Percentiles rank a stretch among this genome's conserved stretches.
These are phyloP conservation scores for Jamesozyma jinghongensis DNA, from an alignment of 805 yeast genomes.

Conservation along the genomic window DNA sequence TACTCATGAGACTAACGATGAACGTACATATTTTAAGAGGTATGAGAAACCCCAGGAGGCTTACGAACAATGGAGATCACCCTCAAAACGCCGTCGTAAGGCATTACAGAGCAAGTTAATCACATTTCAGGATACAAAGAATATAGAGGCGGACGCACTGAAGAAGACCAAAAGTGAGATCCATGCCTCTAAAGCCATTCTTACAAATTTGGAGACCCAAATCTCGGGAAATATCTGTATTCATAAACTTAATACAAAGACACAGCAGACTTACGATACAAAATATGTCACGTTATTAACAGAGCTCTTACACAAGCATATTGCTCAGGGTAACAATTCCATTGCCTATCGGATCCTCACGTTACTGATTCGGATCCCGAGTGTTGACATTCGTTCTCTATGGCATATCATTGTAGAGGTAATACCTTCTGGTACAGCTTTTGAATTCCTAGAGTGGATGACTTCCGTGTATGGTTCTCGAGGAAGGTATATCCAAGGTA, in stretches of 20 bases:
- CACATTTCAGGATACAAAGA: conserved; percentile 9
- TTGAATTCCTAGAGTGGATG: conserved; percentile 25
- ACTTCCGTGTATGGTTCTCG: conserved; percentile 21
- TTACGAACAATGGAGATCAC: conserved; percentile 24
- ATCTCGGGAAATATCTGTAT: not conserved
- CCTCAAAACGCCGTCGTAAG: conserved; percentile 6
- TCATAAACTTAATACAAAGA: conserved; percentile 1
- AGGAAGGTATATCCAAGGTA: conserved; percentile 16
- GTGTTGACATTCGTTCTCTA: conserved; percentile 43
- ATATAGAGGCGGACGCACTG: conserved; percentile 6
- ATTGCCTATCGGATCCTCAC: conserved; percentile 46
- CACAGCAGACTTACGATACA: conserved; percentile 6
- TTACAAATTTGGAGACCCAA: not conserved
- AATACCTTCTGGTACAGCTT: conserved; percentile 21
- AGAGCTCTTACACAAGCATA: conserved; percentile 40
- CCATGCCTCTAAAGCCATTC: no score
- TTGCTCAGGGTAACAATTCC: conserved; percentile 45
- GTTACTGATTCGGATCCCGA: conserved; percentile 39
- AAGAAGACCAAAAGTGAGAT: not conserved
- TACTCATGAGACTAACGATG: conserved; percentile 12
- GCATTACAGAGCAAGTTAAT: conserved; percentile 16
- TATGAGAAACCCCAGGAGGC: conserved; percentile 27
- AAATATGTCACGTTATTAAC: conserved; percentile 27
- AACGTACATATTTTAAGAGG: conserved; percentile 18
- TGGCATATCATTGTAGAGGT: conserved; percentile 63